Base-by-base conservation (phyloP, 257 asterid genomes). In the Solanum microdontum region DNA sequence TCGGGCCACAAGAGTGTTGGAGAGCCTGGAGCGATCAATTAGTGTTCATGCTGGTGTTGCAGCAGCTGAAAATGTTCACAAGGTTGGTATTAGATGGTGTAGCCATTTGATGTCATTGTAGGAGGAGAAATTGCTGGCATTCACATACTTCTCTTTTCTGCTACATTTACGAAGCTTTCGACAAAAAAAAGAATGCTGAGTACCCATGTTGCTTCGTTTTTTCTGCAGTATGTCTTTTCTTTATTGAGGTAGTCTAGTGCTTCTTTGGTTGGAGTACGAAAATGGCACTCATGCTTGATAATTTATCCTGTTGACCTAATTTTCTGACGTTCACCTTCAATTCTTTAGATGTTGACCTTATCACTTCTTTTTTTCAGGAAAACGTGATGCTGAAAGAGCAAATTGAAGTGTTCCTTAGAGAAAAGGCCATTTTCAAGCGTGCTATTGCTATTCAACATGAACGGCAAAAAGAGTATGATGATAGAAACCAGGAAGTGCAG, bases 401-500 rank as follows among this genome's bases (percentile, higher is more conserved):
- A 90, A 89, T 90, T 77, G 98, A 92, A 86, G 90, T 86, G 40
- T 90, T 89, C 88, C 87, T 93, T 40, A 88, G 90, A 24, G 96
- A 96, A 74, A 96, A 94, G 86, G 58, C 88, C 85, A 89, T 95
- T 90, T 98, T 96, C 73, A 96, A 94, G 84, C 94, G 99, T 51
- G 99, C 98, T 4, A 97, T 95, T 8, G 87, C 96, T 30, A 94
- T 95, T 89, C 98, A 95, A 87, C 96, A 91, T 33, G 98, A 95
- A 87, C 95, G 98, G 24, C 98, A 94, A 88, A 96, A 92, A 86
- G 99, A 95, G 89, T 87, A 87, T 75, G 99, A 96, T 24, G 95
- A 91, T 88, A 93, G 87, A 92, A 93, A 88, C 88, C 93, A 86
- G 79, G 98, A 95, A 91, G 94, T 91, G 64, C 93, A 89, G 90